phyloP scores from a whole-genome alignment of 1,284 basidiomycete species.

The Trichosporon sp. region DNA sequence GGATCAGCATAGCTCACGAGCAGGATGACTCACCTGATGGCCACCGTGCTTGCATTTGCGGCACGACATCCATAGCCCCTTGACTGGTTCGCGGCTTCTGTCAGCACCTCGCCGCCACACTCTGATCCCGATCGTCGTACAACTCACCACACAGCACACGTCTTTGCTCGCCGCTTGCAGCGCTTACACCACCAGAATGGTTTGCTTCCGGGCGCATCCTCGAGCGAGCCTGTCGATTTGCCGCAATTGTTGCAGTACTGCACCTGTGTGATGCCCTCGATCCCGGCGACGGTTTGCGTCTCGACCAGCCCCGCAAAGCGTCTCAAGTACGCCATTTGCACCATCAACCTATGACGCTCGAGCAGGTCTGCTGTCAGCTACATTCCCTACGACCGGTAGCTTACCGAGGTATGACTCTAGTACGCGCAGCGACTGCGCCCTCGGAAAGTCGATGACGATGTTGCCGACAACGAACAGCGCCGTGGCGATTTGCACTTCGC shows the following conservation, averaged over 20 bases:
- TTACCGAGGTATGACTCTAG: conserved; percentile 37
- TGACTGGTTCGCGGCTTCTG: conserved; percentile 30
- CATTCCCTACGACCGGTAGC: background rate
- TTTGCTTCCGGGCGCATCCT: conserved; percentile 33
- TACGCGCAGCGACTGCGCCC: conserved; percentile 29
- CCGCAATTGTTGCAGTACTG: conserved; percentile 33
- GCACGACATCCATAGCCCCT: conserved; percentile 40
- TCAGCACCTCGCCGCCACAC: background rate
- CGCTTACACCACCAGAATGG: conserved; percentile 41
- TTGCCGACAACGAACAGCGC: conserved; percentile 28
- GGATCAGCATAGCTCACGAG: background rate
- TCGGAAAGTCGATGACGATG: conserved; percentile 27
- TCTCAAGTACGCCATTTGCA: conserved; percentile 34
- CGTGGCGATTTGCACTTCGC: conserved; percentile 40
- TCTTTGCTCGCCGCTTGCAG: conserved; percentile 31
- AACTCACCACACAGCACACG: conserved; percentile 37
- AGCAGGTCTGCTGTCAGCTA: conserved; percentile 30
- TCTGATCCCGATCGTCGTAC: background rate
- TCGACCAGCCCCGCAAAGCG: conserved; percentile 24
- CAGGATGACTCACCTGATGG: conserved; percentile 24
- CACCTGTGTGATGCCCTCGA: conserved; percentile 38
- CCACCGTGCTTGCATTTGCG: conserved; percentile 40
- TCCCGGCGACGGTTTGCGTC: conserved; percentile 25
- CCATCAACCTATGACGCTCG: conserved; percentile 25
- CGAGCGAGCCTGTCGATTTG: conserved; percentile 37